Evolutionary conservation across 2,329 filamentous ascomycete species (phyloP).

Genomic region (Cordyceps pruinosa): DNA sequence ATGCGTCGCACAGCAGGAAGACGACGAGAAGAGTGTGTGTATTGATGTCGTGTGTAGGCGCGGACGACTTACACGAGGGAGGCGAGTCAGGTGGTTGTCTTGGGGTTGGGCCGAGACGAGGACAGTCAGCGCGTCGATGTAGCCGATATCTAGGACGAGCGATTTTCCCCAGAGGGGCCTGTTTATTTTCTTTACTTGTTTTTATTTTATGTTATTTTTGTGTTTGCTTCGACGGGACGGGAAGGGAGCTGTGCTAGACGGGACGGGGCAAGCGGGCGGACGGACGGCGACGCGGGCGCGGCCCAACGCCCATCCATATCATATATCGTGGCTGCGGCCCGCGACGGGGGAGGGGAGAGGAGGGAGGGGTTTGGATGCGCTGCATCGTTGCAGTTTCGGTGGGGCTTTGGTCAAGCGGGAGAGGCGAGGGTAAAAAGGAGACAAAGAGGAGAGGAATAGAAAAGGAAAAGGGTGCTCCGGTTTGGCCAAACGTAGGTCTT

Average conservation of each 20-base stretch:
- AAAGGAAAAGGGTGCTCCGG: not conserved
- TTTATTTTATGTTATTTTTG: not conserved
- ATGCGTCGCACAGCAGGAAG: conserved; percentile 1
- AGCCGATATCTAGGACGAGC: not conserved
- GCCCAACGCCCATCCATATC: conserved; percentile 8
- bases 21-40: not conserved
- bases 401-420: not conserved
- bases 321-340: conserved; percentile 6
- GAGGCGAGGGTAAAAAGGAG: no score
- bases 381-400: conserved; percentile 4
- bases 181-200: no score
- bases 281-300: not conserved
- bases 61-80: not conserved
- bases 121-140: not conserved
- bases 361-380: not conserved
- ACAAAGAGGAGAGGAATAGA: not conserved
- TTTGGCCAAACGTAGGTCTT: conserved; percentile 3
- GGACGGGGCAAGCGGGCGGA: not conserved
- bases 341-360: not conserved
- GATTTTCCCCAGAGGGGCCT: not conserved
- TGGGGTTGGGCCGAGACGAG: not conserved
- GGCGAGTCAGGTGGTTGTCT: not conserved
- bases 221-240: not conserved
- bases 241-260: not conserved
- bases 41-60: not conserved